Conservation (phyloP, 2,329 filamentous ascomycete species). For the Venturia nashicola region DNA sequence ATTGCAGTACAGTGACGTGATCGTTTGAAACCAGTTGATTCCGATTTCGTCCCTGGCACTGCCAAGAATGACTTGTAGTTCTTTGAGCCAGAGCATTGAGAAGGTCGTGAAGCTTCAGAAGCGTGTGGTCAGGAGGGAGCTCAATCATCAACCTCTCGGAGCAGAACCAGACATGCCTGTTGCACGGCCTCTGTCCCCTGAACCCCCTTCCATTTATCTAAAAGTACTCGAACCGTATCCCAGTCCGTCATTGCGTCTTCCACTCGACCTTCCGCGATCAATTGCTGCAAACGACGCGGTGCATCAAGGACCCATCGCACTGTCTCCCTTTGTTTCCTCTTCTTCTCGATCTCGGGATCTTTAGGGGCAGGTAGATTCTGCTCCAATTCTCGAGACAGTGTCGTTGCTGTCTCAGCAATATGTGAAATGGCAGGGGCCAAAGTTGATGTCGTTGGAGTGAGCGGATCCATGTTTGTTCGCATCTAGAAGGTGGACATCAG, state of each 20-base stretch:
- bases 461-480: constrained; percentile 68
- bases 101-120: not conserved
- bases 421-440: constrained; percentile 62
- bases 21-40: not conserved
- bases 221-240: constrained; percentile 26
- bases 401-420: constrained; percentile 50
- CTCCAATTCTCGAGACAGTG: constrained; percentile 27
- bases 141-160: constrained; percentile 12
- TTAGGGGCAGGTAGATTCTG: constrained; percentile 17
- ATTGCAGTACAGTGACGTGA: not conserved
- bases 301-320: constrained; percentile 51
- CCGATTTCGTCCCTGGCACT: not conserved
- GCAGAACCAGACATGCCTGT: constrained; percentile 23
- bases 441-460: constrained; percentile 61
- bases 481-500: constrained; percentile 35
- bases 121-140: not conserved
- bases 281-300: constrained; percentile 44
- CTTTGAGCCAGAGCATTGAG: not conserved
- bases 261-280: constrained; percentile 47
- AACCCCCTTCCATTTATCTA: constrained; percentile 33
- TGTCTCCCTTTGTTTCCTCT: constrained; percentile 37
- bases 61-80: not conserved
- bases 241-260: constrained; percentile 47
- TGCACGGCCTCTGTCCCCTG: constrained; percentile 29
- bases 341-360: constrained; percentile 19